Conservation (phyloP, 176 grass and related monocot species). For the Dendrocalamus sinicus region DNA sequence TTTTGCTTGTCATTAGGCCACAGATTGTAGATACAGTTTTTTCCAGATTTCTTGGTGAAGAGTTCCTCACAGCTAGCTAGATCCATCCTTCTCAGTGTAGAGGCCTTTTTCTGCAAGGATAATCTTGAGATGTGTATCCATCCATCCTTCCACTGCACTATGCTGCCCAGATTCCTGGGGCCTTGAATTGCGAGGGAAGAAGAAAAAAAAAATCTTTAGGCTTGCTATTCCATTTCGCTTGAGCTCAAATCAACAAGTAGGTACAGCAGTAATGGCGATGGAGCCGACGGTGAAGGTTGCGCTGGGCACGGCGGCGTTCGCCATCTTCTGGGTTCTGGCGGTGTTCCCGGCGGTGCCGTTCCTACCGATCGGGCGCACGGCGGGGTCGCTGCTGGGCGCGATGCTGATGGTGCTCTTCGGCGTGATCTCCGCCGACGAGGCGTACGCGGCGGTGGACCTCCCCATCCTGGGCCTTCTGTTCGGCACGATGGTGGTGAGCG, state of each 20-base stretch:
- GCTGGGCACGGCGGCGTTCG: constrained; percentile 69
- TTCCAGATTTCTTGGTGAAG: not conserved
- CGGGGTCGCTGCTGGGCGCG: constrained; percentile 81
- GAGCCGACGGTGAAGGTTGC: constrained; percentile 64
- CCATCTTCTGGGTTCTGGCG: constrained; percentile 88
- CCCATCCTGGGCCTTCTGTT: constrained; percentile 92
- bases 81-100: constrained; percentile 10
- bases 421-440: constrained; percentile 78
- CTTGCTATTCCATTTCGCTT: not conserved
- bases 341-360: constrained; percentile 94
- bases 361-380: constrained; percentile 84
- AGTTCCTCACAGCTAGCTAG: constrained; percentile 11
- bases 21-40: not conserved
- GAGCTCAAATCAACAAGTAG: not conserved
- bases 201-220: not conserved
- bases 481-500: constrained; percentile 91
- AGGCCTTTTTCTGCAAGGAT: not conserved
- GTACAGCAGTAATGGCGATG: constrained; percentile 58
- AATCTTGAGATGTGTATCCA: not conserved
- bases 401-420: constrained; percentile 91
- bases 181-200: not conserved
- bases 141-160: not conserved
- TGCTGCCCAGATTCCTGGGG: not conserved
- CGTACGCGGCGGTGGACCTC: constrained; percentile 83
- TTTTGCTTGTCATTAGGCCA: not conserved